Evolutionary conservation across 805 yeast genomes (phyloP), one percentile per base, ranked within the genome.

Genomic region (Debaryomyces maramus): DNA sequence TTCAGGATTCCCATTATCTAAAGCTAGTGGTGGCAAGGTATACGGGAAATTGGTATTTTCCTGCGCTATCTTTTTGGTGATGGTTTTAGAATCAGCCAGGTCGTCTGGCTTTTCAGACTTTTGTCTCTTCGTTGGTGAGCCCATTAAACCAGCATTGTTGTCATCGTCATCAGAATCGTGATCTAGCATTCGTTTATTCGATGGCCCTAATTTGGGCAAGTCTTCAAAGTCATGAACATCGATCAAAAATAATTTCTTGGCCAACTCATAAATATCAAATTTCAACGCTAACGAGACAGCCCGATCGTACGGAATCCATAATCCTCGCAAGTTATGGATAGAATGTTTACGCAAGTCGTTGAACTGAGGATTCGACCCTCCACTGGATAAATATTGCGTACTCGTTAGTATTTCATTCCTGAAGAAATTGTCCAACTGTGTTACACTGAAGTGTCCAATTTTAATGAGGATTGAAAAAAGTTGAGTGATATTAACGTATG

Each of bases 301-400:
- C 48, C 61, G 65, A 41, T 69, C 75, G 52, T 67, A 70, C 10
- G 74, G 64, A 17, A 70, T 56, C 75, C 75, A 70, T 15, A 68
- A 38, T 0, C 75, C 75, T 22, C 58, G 49, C 23, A 69, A 42
- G 28, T 45, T 47, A 3, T 44, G 22, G 40, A 60, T 58, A 15
- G 55, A 60, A 44, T 60, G 61, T n/a, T 47, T 36, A 4, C 62
- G 46, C 24, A 50, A 58, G 51, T 70, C 72, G 36, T 56, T 53
- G 40, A 46, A 55, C 29, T 51, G 51, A 15, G 52, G 45, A 5
- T 49, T 38, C 22, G 40, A 41, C 24, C 30, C 40, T 20, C 49
- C 32, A 16, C 57, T 52, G 30, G 50, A 53, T n/a, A 51, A 43
- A 48, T 58, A 68, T 43, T 63, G 65, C 32, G 61, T 44, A 46